Conservation (phyloP, 1,284 basidiomycete genomes). For the Ustilago curta region DNA sequence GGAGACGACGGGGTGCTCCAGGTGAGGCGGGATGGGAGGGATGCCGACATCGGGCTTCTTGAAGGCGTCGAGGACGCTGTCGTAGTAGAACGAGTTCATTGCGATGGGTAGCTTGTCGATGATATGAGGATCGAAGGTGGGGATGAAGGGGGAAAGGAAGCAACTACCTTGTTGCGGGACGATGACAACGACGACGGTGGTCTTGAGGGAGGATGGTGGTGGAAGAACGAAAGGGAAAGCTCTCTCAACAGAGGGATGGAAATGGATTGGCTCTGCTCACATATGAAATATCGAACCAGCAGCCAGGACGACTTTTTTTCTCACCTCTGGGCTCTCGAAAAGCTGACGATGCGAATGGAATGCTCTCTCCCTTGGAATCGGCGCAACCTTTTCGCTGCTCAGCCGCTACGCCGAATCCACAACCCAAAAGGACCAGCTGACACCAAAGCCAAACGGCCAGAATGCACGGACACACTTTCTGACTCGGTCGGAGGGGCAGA, state of each 20-base stretch:
- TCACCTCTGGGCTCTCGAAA: not conserved
- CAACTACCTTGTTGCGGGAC: not conserved
- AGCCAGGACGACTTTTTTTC: not conserved
- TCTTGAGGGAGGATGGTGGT: not conserved
- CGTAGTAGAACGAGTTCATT: conserved; percentile 59
- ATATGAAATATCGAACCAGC: not conserved
- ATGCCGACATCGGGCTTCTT: conserved; percentile 52
- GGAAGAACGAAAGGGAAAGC: not conserved
- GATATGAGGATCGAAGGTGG: not conserved
- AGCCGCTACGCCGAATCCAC: conserved; percentile 1
- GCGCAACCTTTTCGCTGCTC: not conserved
- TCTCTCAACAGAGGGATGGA: too few species aligned
- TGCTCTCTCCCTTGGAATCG: not conserved
- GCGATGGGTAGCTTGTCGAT: not conserved
- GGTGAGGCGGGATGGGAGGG: conserved; percentile 54
- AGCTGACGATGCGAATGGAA: not conserved
- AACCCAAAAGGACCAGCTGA: not conserved
- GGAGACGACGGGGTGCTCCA: conserved; percentile 47
- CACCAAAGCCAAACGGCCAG: not conserved
- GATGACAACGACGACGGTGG: not conserved
- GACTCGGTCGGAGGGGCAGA: not conserved
- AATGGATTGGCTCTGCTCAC: not conserved
- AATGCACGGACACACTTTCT: not conserved
- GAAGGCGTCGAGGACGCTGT: conserved; percentile 52
- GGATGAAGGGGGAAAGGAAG: not conserved